These are phyloP conservation scores for Niebla homalea DNA, from an alignment of 495 filamentous ascomycete species.

Conservation along the genomic window DNA sequence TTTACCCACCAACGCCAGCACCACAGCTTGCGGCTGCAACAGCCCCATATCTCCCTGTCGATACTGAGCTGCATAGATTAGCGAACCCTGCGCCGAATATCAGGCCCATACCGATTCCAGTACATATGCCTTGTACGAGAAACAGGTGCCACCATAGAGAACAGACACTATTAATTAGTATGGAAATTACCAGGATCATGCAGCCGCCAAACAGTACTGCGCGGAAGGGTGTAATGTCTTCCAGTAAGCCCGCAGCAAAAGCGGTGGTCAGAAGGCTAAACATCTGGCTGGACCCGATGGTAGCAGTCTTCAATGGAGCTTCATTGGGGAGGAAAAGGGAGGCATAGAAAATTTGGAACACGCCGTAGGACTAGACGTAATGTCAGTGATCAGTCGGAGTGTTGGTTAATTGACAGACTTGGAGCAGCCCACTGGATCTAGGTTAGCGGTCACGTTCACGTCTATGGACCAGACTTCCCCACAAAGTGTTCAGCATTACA, in stretches of 20 bases:
- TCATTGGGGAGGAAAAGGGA: constrained; percentile 16
- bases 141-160: constrained; percentile 59
- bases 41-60: too few species aligned
- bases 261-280: constrained; percentile 24
- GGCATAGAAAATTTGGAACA: constrained; percentile 32
- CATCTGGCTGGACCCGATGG: constrained; percentile 34
- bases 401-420: not conserved
- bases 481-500: constrained; percentile 11
- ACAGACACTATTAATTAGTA: constrained; percentile 55
- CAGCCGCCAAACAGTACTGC: constrained; percentile 35
- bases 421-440: not conserved
- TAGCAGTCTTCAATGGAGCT: constrained; percentile 31
- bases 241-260: constrained; percentile 22
- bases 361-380: constrained; percentile 10
- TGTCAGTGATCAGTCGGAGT: not conserved
- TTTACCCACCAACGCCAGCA: not conserved
- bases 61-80: constrained; percentile 30
- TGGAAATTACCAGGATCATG: constrained; percentile 45
- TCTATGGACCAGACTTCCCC: not conserved
- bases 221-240: constrained; percentile 14
- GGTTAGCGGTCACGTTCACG: not conserved
- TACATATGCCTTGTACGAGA: constrained; percentile 61
- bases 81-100: constrained; percentile 54
- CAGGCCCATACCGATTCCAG: constrained; percentile 59
- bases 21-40: not conserved